Evolutionary conservation across 805 yeast species (phyloP).

Genomic region (Phaffomyces opuntiae): DNA sequence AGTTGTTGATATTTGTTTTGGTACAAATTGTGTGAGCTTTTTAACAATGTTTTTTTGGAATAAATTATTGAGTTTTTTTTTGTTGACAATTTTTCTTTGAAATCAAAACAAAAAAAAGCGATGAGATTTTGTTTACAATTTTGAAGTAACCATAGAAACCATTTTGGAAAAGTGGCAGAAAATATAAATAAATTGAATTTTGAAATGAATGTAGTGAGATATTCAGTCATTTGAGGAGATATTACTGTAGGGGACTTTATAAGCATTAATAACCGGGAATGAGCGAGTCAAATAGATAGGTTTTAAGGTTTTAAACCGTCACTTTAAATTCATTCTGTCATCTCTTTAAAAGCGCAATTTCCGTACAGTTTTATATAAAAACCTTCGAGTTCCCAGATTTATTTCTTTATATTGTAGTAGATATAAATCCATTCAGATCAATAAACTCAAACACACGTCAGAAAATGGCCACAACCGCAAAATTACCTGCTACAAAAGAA

Average conservation of each 20-base stretch:
- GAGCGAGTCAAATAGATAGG: neutral
- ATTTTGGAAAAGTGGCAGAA: neutral
- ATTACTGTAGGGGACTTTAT: too few species aligned
- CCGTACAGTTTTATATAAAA: neutral
- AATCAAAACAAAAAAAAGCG: constrained; percentile 4
- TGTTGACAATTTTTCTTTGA: constrained; percentile 1
- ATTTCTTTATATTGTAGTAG: too few species aligned
- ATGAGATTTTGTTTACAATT: neutral
- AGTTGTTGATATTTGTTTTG: neutral
- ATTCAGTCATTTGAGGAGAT: too few species aligned
- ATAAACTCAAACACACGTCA: neutral
- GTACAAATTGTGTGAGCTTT: neutral
- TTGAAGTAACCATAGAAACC: neutral
- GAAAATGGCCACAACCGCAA: constrained; percentile 1
- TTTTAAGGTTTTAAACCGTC: neutral
- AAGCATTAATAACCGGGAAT: too few species aligned
- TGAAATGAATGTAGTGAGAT: neutral
- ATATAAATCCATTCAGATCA: too few species aligned
- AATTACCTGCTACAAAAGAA: neutral
- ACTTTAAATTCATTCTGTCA: too few species aligned
- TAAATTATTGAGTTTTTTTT: neutral
- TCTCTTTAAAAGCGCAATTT: constrained; percentile 1
- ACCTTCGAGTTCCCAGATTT: too few species aligned
- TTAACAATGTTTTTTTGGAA: neutral
- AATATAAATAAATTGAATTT: neutral